A percentile compares a stretch with the other conserved stretches of the same genome.
Evolutionary conservation across 2,329 filamentous ascomycete genomes (phyloP).

Genomic region (Ilyonectria mors-panacis): DNA sequence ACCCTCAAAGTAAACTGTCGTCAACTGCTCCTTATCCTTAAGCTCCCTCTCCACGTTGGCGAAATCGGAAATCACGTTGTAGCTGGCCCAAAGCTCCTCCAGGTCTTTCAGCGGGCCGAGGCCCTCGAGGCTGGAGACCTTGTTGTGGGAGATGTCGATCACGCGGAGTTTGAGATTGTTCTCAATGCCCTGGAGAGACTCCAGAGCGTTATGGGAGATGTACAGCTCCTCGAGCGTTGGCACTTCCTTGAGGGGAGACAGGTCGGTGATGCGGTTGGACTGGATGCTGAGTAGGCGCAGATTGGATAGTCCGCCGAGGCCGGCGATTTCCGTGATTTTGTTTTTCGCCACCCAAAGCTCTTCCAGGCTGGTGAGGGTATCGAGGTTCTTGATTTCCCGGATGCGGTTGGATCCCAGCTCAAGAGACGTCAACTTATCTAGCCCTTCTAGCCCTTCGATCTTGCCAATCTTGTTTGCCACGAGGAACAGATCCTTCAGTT

Average conservation of each 20-base stretch:
- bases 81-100: conserved; percentile 95
- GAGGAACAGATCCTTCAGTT: conserved; percentile 89
- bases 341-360: conserved; percentile 97
- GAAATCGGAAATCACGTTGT: conserved; percentile 86
- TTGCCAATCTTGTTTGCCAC: conserved; percentile 93
- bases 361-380: conserved; percentile 82
- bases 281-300: conserved; percentile 94
- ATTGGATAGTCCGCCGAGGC: conserved; percentile 81
- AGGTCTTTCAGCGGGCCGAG: conserved; percentile 78
- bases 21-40: conserved; percentile 82
- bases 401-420: conserved; percentile 96
- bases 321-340: conserved; percentile 88
- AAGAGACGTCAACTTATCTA: conserved; percentile 83
- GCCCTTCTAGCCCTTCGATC: conserved; percentile 86
- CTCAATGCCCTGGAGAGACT: conserved; percentile 81
- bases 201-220: conserved; percentile 94
- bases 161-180: conserved; percentile 77
- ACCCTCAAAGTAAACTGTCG: conserved; percentile 96
- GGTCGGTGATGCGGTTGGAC: conserved; percentile 88
- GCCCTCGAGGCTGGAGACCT: conserved; percentile 81
- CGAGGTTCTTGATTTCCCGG: conserved; percentile 88
- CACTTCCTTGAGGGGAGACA: conserved; percentile 82
- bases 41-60: conserved; percentile 85
- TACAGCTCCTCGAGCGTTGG: conserved; percentile 91
- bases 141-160: conserved; percentile 92